Evolutionary conservation across 75 land plant species (phyloP).

Genomic region (Gnetum montanum): DNA sequence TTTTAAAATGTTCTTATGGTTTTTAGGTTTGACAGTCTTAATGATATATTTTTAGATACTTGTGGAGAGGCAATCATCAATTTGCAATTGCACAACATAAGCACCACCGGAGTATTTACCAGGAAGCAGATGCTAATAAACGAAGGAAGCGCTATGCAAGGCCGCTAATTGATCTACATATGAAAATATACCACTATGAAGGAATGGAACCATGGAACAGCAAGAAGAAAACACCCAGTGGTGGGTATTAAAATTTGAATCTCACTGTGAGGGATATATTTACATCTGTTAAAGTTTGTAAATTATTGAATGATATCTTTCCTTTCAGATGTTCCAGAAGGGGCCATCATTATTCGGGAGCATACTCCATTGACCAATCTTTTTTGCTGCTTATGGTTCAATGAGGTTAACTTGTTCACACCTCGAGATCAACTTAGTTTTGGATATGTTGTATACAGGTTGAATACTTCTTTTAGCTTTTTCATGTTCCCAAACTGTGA

Average conservation of each 20-base stretch:
- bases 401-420: constrained; percentile 91
- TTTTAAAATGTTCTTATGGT: too few relatives aligned
- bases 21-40: background rate
- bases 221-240: constrained; percentile 47
- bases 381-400: constrained; percentile 96
- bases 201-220: constrained; percentile 82
- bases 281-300: background rate
- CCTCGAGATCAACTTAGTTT: constrained; percentile 95
- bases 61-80: constrained; percentile 80
- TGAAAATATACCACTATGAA: constrained; percentile 79
- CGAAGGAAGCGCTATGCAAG: constrained; percentile 95
- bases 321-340: constrained; percentile 95
- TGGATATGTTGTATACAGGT: constrained; percentile 81
- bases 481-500: constrained; percentile 97
- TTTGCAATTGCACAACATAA: constrained; percentile 93
- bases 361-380: constrained; percentile 82
- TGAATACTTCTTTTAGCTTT: constrained; percentile 54
- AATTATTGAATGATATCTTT: background rate
- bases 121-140: constrained; percentile 95
- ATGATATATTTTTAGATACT: constrained; percentile 44
- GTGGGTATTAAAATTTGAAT: constrained; percentile 36
- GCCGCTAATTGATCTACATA: constrained; percentile 86
- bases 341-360: constrained; percentile 80
- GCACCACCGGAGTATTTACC: constrained; percentile 82
- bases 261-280: background rate